These are phyloP conservation scores for Erodium texanum DNA, from an alignment of 441 rosid genomes.

Conservation along the genomic window DNA sequence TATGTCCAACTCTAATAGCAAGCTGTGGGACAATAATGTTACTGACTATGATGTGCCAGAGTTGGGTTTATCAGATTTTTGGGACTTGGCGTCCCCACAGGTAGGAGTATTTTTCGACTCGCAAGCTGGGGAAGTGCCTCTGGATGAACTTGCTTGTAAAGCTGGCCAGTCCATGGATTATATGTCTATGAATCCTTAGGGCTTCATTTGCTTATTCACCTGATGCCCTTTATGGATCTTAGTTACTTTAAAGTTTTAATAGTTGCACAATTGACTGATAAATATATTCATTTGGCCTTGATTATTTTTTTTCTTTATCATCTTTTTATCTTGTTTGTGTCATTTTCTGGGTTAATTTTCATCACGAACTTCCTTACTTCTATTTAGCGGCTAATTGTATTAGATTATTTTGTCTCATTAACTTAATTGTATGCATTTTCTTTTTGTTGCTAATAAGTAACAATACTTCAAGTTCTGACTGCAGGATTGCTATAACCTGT, in stretches of 20 bases:
- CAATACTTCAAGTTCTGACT: no score
- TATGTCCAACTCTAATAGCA: constrained; percentile 36
- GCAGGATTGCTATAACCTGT: no score
- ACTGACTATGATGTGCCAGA: constrained; percentile 35
- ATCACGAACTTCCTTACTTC: no score
- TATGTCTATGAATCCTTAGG: constrained; percentile 28
- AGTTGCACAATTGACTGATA: constrained; percentile 10
- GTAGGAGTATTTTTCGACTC: constrained; percentile 41
- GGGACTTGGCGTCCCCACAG: constrained; percentile 39
- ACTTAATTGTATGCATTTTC: no score
- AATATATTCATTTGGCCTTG: constrained; percentile 16
- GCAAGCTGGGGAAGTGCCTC: constrained; percentile 31
- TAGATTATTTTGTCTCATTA: no score
- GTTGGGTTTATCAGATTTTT: constrained; percentile 48
- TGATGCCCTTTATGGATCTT: constrained; percentile 16
- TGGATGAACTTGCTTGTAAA: constrained; percentile 21
- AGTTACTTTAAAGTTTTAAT: neutral
- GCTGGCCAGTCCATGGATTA: constrained; percentile 25
- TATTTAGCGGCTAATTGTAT: no score
- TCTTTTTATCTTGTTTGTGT: neutral
- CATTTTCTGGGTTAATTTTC: no score
- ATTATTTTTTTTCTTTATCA: constrained; percentile 6
- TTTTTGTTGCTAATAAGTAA: no score
- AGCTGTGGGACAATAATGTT: constrained; percentile 40
- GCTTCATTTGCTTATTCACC: constrained; percentile 16